These are phyloP conservation scores for Amniculicola lignicola DNA, from an alignment of 495 filamentous ascomycete species.

Conservation along the genomic window DNA sequence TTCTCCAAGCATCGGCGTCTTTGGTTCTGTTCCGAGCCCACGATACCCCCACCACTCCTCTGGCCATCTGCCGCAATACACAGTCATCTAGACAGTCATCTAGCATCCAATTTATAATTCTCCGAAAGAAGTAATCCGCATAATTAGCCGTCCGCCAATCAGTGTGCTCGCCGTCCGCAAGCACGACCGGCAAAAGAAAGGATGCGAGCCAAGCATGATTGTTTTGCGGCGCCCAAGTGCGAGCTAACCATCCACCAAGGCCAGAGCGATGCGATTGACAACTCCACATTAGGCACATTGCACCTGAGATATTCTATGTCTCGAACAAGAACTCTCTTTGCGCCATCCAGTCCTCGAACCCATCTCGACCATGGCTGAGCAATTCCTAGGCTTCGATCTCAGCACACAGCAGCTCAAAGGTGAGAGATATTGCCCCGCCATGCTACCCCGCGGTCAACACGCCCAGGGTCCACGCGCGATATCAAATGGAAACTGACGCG, in stretches of 20 bases:
- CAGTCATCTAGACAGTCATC: too few species aligned
- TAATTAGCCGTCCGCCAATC: constrained; percentile 25
- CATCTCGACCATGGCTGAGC: constrained; percentile 44
- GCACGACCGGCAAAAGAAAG: constrained; percentile 24
- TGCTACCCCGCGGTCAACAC: neutral
- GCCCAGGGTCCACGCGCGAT: too few species aligned
- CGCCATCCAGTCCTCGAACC: neutral
- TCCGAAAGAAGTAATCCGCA: constrained; percentile 22
- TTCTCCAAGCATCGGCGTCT: too few species aligned
- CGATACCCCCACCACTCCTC: too few species aligned
- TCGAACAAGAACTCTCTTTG: neutral
- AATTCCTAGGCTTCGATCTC: constrained; percentile 93
- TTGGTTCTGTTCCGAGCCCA: too few species aligned
- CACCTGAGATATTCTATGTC: too few species aligned
- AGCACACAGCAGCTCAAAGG: constrained; percentile 96
- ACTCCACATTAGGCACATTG: neutral
- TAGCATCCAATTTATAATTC: too few species aligned
- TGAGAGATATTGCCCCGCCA: constrained; percentile 33
- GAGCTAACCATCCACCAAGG: too few species aligned
- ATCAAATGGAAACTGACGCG: constrained; percentile 8
- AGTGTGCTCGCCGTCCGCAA: neutral
- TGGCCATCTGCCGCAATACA: too few species aligned
- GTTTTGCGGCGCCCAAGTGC: too few species aligned
- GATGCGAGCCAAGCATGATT: constrained; percentile 4
- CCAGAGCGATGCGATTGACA: too few species aligned